These are phyloP conservation scores for Eutrema japonicum DNA, from an alignment of 345 rosid genomes.

Conservation along the genomic window DNA sequence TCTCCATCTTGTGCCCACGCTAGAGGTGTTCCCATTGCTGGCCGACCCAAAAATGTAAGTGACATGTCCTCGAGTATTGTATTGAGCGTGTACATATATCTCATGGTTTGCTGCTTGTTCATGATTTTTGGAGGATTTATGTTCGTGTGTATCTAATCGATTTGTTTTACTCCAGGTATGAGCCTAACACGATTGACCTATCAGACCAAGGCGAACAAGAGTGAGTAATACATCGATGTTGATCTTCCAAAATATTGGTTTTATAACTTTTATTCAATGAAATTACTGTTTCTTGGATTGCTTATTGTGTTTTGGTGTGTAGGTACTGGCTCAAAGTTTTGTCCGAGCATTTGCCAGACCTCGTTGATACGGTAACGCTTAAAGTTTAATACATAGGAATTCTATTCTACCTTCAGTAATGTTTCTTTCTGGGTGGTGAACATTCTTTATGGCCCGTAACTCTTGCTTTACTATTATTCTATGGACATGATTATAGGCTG, in stretches of 20 bases:
- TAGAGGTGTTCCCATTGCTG: slow-evolving; percentile 93
- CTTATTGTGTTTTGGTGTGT: slow-evolving; percentile 26
- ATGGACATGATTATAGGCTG: slow-evolving; percentile 67
- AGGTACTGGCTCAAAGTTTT: slow-evolving; percentile 98
- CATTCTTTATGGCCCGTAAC: neutral
- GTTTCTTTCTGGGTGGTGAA: slow-evolving; percentile 20
- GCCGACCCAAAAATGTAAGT: slow-evolving; percentile 81
- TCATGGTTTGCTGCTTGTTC: slow-evolving; percentile 21
- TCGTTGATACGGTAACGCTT: slow-evolving; percentile 80
- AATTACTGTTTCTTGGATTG: slow-evolving; percentile 9
- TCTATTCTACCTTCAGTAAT: neutral
- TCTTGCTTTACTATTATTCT: slow-evolving; percentile 13
- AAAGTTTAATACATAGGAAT: neutral
- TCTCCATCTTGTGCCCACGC: slow-evolving; percentile 92
- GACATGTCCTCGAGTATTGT: slow-evolving; percentile 43
- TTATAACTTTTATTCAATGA: neutral
- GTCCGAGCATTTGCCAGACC: slow-evolving; percentile 93
- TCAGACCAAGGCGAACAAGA: slow-evolving; percentile 84
- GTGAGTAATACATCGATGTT: slow-evolving; percentile 56
- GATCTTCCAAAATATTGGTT: slow-evolving; percentile 12
- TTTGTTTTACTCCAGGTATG: slow-evolving; percentile 63
- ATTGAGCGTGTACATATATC: slow-evolving; percentile 8
- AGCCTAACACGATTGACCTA: slow-evolving; percentile 95
- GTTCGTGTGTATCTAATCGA: neutral
- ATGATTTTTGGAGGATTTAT: neutral